Conservation (phyloP, 2,329 filamentous ascomycete species). For the Pseudocercospora fuligena region DNA sequence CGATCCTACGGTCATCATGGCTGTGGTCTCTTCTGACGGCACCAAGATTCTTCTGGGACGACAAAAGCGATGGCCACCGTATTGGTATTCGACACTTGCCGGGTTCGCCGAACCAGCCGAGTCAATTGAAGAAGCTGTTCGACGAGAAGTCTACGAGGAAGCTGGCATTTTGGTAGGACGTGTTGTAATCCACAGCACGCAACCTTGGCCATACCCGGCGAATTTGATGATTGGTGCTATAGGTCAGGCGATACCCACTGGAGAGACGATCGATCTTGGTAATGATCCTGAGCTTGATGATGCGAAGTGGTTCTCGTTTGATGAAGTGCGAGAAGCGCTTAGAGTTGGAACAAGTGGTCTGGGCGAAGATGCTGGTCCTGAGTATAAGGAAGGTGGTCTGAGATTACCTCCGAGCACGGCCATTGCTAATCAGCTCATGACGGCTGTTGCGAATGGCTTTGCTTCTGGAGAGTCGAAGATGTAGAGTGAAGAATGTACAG, state of each 20-base stretch:
- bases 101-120: constrained; percentile 59
- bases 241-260: constrained; percentile 76
- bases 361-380: constrained; percentile 66
- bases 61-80: constrained; percentile 77
- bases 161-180: constrained; percentile 53
- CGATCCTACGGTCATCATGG: constrained; percentile 94
- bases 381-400: constrained; percentile 76
- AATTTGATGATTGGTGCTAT: constrained; percentile 69
- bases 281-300: constrained; percentile 91
- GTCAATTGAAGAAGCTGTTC: constrained; percentile 56
- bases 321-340: constrained; percentile 79
- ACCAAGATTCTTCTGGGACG: constrained; percentile 81
- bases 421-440: constrained; percentile 88
- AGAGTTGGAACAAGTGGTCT: constrained; percentile 68
- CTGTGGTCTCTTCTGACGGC: constrained; percentile 80
- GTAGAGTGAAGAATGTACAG: constrained; percentile 29
- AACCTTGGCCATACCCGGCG: constrained; percentile 60
- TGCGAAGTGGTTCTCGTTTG: constrained; percentile 84
- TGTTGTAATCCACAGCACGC: constrained; percentile 57
- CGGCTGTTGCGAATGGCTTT: constrained; percentile 78
- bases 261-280: constrained; percentile 79
- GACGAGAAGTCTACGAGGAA: constrained; percentile 58
- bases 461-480: constrained; percentile 57
- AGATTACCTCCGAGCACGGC: constrained; percentile 83
- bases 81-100: constrained; percentile 86